phyloP scores from a whole-genome alignment of 2,329 filamentous ascomycete genomes.

The Aureobasidium sp. region DNA sequence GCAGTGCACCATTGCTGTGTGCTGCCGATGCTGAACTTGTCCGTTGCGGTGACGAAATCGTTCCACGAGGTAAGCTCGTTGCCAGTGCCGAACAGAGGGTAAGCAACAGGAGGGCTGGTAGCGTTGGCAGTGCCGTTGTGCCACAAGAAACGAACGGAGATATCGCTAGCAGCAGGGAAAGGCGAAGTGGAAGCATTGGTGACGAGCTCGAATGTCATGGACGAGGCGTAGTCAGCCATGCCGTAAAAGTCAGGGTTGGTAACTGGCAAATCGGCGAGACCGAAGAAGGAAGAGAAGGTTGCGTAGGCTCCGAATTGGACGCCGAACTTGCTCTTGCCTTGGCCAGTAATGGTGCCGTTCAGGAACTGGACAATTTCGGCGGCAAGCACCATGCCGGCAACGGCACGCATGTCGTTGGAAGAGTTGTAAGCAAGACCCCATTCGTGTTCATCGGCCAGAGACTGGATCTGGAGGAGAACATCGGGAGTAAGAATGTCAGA shows the following conservation, averaged over 20 bases:
- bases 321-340: slow-evolving; percentile 33
- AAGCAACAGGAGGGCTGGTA: slow-evolving; percentile 39
- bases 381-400: slow-evolving; percentile 40
- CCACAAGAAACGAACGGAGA: slow-evolving; percentile 53
- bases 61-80: slow-evolving; percentile 53
- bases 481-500: slow-evolving; percentile 50
- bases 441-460: slow-evolving; percentile 72
- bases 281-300: slow-evolving; percentile 54
- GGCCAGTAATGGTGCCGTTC: slow-evolving; percentile 32
- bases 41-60: slow-evolving; percentile 56
- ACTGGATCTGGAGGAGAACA: slow-evolving; percentile 54
- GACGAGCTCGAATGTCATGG: slow-evolving; percentile 69
- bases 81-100: slow-evolving; percentile 52
- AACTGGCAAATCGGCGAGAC: slow-evolving; percentile 42
- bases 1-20: slow-evolving; percentile 62
- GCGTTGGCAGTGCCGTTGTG: slow-evolving; percentile 50
- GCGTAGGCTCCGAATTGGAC: slow-evolving; percentile 56
- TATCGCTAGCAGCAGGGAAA: slow-evolving; percentile 33
- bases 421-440: slow-evolving; percentile 75
- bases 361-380: slow-evolving; percentile 37
- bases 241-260: slow-evolving; percentile 59
- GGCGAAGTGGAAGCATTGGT: slow-evolving; percentile 39
- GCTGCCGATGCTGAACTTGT: slow-evolving; percentile 56
- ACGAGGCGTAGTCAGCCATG: slow-evolving; percentile 74
- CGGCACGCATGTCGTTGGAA: slow-evolving; percentile 37